These are phyloP conservation scores for Suillus variegatus DNA, from an alignment of 768 basidiomycete genomes.

Conservation along the genomic window DNA sequence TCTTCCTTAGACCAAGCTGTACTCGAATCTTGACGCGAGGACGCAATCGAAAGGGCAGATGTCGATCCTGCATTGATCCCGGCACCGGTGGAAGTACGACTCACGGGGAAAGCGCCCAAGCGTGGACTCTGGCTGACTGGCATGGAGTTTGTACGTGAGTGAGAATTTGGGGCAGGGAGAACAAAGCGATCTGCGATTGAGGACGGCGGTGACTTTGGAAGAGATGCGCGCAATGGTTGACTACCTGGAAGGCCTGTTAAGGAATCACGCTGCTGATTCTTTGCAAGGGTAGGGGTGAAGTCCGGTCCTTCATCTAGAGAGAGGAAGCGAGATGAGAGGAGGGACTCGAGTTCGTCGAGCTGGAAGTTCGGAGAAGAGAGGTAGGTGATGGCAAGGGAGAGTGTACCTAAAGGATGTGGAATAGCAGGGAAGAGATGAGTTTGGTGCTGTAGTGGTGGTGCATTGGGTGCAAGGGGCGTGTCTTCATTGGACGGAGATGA, in stretches of 20 bases:
- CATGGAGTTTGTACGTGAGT: conserved; percentile 40
- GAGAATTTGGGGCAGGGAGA: conserved; percentile 29
- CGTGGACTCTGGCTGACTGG: conserved; percentile 38
- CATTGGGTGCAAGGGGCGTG: conserved; percentile 39
- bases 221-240: conserved; percentile 41
- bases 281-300: conserved; percentile 72
- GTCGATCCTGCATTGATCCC: conserved; percentile 32
- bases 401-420: conserved; percentile 65
- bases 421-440: conserved; percentile 66
- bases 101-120: conserved; percentile 35
- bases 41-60: conserved; percentile 43
- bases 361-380: conserved; percentile 69
- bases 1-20: conserved; percentile 42
- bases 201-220: conserved; percentile 48
- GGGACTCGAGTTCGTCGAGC: conserved; percentile 74
- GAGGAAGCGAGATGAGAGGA: conserved; percentile 72
- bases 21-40: conserved; percentile 41
- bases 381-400: conserved; percentile 64
- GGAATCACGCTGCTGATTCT: conserved; percentile 63
- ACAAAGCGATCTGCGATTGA: conserved; percentile 48
- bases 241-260: conserved; percentile 44
- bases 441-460: conserved; percentile 46
- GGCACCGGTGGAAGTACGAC: conserved; percentile 34
- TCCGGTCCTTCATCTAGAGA: conserved; percentile 64
- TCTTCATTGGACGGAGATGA: conserved; percentile 38